Base-by-base conservation (phyloP, 2,329 filamentous ascomycete genomes). In the Epicoccum nigrum region DNA sequence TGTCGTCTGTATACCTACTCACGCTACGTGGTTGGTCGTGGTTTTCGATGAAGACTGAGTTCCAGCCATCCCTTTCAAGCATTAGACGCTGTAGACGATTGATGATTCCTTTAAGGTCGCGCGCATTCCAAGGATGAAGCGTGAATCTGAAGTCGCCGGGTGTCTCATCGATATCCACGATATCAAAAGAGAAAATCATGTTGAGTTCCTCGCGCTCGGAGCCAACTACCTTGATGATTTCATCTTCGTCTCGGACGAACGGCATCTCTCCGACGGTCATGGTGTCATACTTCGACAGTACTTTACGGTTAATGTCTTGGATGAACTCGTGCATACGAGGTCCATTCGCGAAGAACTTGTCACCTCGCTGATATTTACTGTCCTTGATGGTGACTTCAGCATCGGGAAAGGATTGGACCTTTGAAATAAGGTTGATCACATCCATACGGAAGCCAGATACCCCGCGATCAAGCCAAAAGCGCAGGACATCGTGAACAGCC, bases 391-490 rank as follows among this genome's bases (percentile, higher is more conserved):
- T 38, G 1, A 67, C 27, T 2, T 62, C 52, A 2, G 68, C 71
- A 25, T 73, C 69, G 0, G 60, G 59, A 32, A 65, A 72, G 1
- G 49, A 47, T 27, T 68, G 68, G 1, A 68, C 64, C 43, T 74
- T 73, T 2, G 68, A 70, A 17, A 73, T 71, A 20, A 74, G 54
- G 45, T 74, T 73, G 46, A 74, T 72, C 6, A 72, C 70, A 42
- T 74, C 72, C 64, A 74, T 73, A 17, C 76, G 69, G 60, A 77
- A 78, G 13, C 76, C 76, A 2, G 73, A 71, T 0, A 86, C 84
- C 1, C 89, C 89, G 28, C 83, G 83, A 41, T 89, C 79, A 1
- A 94, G 81, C 90, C 90, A 95, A 70, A 92, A 94, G 21, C 82
- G 81, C 77, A 92, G 86, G 3, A 88, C 79, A 17, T 86, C 78